These are phyloP conservation scores for Escovopsis sp. DNA, from an alignment of 2,329 filamentous ascomycete genomes.

Conservation along the genomic window DNA sequence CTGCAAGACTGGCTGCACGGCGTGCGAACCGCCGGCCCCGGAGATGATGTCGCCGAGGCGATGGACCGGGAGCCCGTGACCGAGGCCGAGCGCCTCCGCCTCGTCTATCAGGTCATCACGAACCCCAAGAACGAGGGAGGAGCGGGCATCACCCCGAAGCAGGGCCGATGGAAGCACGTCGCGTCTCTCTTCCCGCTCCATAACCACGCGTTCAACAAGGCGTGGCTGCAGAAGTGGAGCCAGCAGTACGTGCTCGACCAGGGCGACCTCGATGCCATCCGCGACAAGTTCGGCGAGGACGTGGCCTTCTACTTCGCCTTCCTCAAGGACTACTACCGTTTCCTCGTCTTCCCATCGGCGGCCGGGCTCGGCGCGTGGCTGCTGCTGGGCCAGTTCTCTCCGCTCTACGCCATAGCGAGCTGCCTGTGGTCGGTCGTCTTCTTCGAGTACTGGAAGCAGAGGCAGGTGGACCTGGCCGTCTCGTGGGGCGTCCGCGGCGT, in stretches of 20 bases:
- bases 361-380: conserved; percentile 68
- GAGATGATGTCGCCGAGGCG: conserved; percentile 52
- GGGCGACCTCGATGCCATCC: conserved; percentile 56
- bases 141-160: conserved; percentile 57
- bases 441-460: conserved; percentile 92
- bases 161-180: conserved; percentile 58
- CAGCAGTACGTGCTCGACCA: conserved; percentile 53
- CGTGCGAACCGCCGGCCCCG: conserved; percentile 62
- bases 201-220: conserved; percentile 58
- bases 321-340: conserved; percentile 76
- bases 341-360: conserved; percentile 66
- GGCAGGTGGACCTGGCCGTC: conserved; percentile 72
- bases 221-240: conserved; percentile 62
- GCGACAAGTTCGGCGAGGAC: conserved; percentile 64
- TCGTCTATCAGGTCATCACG: conserved; percentile 75
- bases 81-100: conserved; percentile 74
- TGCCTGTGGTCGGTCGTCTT: conserved; percentile 82
- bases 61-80: conserved; percentile 63
- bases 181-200: conserved; percentile 67
- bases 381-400: conserved; percentile 72
- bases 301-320: conserved; percentile 96
- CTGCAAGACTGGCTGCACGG: conserved; percentile 92
- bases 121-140: conserved; percentile 60
- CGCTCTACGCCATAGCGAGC: conserved; percentile 62
- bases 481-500: conserved; percentile 83